A percentile compares a stretch with the other conserved stretches of the same genome.
Evolutionary conservation across 2,329 filamentous ascomycete species (phyloP).

Genomic region (Simplicillium sp.): DNA sequence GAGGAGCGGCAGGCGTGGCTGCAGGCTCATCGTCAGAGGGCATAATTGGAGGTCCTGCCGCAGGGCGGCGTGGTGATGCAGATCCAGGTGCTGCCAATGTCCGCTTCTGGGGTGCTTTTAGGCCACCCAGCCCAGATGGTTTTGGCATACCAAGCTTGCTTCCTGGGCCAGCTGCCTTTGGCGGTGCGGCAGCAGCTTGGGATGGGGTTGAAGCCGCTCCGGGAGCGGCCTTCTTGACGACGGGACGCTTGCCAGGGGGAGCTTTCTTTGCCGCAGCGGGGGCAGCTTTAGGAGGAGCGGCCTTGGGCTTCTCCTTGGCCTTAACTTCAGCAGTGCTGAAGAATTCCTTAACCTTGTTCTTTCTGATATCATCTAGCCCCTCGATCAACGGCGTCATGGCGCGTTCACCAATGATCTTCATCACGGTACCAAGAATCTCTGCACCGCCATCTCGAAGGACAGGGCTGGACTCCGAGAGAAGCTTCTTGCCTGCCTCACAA

Average conservation of each 20-base stretch:
- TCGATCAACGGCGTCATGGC: conserved; percentile 91
- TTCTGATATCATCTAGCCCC: conserved; percentile 88
- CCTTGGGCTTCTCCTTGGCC: conserved; percentile 66
- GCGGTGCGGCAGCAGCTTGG: conserved; percentile 48
- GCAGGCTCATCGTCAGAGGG: conserved; percentile 49
- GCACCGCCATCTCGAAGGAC: conserved; percentile 79
- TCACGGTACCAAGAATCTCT: conserved; percentile 84
- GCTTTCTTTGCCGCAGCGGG: conserved; percentile 38
- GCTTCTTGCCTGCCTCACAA: conserved; percentile 81
- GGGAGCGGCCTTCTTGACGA: conserved; percentile 34
- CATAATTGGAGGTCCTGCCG: conserved; percentile 35
- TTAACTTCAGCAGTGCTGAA: conserved; percentile 52
- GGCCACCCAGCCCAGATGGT: conserved; percentile 38
- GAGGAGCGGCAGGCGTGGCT: conserved; percentile 46
- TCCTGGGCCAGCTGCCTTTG: conserved; percentile 33
- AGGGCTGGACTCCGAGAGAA: conserved; percentile 83
- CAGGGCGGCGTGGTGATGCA: conserved; percentile 44
- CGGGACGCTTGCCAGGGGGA: conserved; percentile 29
- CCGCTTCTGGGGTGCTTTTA: conserved; percentile 53
- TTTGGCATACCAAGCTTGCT: conserved; percentile 49
- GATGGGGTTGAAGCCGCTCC: conserved; percentile 34
- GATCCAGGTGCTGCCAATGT: conserved; percentile 36
- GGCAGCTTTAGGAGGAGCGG: conserved; percentile 50
- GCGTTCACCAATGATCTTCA: conserved; percentile 97
- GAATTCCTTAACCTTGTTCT: conserved; percentile 91